These are phyloP conservation scores for Hepatocystis sp. DNA, from an alignment of 169 alveolate species.

Conservation along the genomic window DNA sequence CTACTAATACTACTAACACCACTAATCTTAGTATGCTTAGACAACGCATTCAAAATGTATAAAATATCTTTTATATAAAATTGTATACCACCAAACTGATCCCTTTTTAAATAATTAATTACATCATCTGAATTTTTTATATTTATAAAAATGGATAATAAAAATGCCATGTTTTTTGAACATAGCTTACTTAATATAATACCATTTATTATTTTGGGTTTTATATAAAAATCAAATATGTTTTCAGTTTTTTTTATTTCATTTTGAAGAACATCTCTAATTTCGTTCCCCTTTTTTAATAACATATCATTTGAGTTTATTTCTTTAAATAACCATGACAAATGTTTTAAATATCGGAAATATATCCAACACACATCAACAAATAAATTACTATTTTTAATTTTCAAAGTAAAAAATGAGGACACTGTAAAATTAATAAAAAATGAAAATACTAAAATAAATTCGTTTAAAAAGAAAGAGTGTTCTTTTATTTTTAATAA, in stretches of 20 bases:
- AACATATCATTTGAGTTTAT: background rate
- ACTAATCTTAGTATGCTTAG: conserved; percentile 17
- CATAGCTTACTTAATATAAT: conserved; percentile 17
- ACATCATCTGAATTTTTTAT: conserved; percentile 32
- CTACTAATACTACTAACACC: no score
- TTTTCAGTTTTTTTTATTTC: conserved; percentile 19
- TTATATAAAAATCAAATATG: conserved; percentile 20
- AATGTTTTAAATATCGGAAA: conserved; percentile 56
- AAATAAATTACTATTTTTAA: conserved; percentile 1
- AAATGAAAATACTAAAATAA: conserved; percentile 20
- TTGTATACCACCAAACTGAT: conserved; percentile 15
- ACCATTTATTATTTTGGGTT: conserved; percentile 16
- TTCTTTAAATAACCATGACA: conserved; percentile 1
- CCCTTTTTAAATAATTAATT: conserved; percentile 35
- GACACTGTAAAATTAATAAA: conserved; percentile 17
- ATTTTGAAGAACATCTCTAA: background rate
- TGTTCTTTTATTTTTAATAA: conserved; percentile 3
- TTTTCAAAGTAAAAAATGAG: conserved; percentile 10
- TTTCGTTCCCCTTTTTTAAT: background rate
- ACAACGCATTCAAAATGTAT: conserved; percentile 44
- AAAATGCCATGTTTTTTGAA: conserved; percentile 64
- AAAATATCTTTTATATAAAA: conserved; percentile 59
- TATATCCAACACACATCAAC: conserved; percentile 56
- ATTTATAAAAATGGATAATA: conserved; percentile 41
- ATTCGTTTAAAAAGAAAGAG: background rate